These are phyloP conservation scores for Aureobasidium namibiae DNA, from an alignment of 2,329 filamentous ascomycete genomes.

Conservation along the genomic window DNA sequence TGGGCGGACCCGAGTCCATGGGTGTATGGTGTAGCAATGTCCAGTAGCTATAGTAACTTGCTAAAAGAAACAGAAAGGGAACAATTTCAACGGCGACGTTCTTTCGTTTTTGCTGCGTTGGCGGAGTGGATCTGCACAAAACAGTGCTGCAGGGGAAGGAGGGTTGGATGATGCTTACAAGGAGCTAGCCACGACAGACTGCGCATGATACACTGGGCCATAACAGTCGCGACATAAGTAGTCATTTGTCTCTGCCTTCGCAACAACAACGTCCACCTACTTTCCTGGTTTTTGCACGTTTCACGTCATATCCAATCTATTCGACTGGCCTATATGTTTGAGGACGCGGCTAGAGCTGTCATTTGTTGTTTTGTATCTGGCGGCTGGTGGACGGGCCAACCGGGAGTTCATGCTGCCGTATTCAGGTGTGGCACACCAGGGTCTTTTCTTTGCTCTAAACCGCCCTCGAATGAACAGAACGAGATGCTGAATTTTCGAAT, in stretches of 20 bases:
- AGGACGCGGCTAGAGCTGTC: slow-evolving; percentile 2
- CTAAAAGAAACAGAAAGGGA: background rate
- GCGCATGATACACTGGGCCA: background rate
- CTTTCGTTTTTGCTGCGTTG: slow-evolving; percentile 1
- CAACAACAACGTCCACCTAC: background rate
- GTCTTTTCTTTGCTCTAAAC: background rate
- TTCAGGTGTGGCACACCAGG: background rate
- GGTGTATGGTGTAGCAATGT: background rate
- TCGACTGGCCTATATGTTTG: background rate
- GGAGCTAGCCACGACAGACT: slow-evolving; percentile 4
- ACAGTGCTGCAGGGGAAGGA: slow-evolving; percentile 5
- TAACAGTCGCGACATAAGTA: background rate
- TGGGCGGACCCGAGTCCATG: background rate
- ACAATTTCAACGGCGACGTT: background rate
- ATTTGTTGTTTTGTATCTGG: slow-evolving; percentile 6
- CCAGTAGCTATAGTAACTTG: slow-evolving; percentile 1
- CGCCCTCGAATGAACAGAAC: background rate
- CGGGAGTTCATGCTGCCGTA: background rate
- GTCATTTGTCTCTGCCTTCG: background rate
- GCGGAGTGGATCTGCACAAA: background rate
- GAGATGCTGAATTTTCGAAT: background rate
- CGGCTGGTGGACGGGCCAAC: slow-evolving; percentile 2
- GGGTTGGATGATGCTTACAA: slow-evolving; percentile 10
- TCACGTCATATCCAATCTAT: slow-evolving; percentile 11
- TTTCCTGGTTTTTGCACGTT: background rate